Evolutionary conservation across 305 asterid species (phyloP).

Genomic region (Striga hermonthica): DNA sequence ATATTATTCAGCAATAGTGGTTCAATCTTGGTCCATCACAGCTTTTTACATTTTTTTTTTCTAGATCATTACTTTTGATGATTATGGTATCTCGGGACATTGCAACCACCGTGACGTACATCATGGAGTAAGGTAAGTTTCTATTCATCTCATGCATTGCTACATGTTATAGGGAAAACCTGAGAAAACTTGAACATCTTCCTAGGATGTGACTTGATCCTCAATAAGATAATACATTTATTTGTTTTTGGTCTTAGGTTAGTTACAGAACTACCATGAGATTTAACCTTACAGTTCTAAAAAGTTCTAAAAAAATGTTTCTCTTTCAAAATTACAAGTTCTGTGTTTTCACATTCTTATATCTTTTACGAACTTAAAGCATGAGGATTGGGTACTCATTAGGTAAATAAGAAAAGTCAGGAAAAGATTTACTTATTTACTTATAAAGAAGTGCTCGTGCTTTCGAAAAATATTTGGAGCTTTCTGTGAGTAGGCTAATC

Average conservation of each 20-base stretch:
- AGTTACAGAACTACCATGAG: background rate
- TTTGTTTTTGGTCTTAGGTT: background rate
- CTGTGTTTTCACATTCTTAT: background rate
- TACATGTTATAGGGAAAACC: background rate
- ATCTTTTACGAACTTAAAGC: background rate
- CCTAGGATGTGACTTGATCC: background rate
- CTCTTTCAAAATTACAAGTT: no score
- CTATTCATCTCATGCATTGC: slow-evolving; percentile 25
- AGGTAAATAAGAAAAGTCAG: background rate
- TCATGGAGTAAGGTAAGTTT: slow-evolving; percentile 70
- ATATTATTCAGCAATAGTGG: background rate
- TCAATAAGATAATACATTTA: background rate
- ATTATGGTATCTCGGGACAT: slow-evolving; percentile 86
- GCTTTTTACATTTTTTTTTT: slow-evolving; percentile 12
- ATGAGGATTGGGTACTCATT: background rate
- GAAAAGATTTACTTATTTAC: background rate
- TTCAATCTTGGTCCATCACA: background rate
- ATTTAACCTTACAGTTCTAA: background rate
- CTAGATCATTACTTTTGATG: slow-evolving; percentile 81
- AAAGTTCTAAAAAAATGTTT: no score
- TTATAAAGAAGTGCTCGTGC: background rate
- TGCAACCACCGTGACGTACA: slow-evolving; percentile 82
- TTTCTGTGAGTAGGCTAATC: background rate
- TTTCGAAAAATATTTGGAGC: background rate
- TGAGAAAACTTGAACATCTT: background rate